These are phyloP conservation scores for Colletotrichum orchidophilum DNA, from an alignment of 2,329 filamentous ascomycete genomes.

Conservation along the genomic window DNA sequence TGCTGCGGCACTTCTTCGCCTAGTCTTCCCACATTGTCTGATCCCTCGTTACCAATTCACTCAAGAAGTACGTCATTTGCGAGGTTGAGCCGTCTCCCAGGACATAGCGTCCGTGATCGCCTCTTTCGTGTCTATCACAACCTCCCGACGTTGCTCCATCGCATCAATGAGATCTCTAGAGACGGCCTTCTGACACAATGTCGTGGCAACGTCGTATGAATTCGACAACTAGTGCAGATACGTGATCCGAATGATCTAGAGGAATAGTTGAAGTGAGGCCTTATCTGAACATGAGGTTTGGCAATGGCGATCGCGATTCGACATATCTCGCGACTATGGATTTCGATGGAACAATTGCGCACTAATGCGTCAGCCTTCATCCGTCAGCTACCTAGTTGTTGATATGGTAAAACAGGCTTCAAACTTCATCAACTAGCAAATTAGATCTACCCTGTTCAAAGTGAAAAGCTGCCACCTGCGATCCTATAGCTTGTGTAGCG, in stretches of 20 bases:
- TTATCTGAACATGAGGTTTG: neutral
- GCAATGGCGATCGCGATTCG: neutral
- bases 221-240: neutral
- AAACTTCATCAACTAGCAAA: neutral
- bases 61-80: neutral
- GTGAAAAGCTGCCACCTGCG: neutral
- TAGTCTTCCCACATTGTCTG: neutral
- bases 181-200: neutral
- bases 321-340: neutral
- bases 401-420: neutral
- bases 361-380: neutral
- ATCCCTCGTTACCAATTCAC: neutral
- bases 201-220: neutral
- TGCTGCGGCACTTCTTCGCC: neutral
- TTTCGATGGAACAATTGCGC: neutral
- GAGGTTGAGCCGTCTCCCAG: neutral
- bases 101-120: neutral
- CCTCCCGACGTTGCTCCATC: neutral
- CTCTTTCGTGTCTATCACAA: neutral
- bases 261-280: neutral
- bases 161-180: neutral
- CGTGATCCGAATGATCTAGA: neutral
- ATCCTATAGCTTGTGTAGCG: neutral
- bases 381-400: neutral
- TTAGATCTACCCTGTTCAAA: neutral